Percentiles rank a stretch among this genome's conserved stretches.
Conservation (phyloP, 352 stramenopile species). For the Pythium dissotocum region DNA sequence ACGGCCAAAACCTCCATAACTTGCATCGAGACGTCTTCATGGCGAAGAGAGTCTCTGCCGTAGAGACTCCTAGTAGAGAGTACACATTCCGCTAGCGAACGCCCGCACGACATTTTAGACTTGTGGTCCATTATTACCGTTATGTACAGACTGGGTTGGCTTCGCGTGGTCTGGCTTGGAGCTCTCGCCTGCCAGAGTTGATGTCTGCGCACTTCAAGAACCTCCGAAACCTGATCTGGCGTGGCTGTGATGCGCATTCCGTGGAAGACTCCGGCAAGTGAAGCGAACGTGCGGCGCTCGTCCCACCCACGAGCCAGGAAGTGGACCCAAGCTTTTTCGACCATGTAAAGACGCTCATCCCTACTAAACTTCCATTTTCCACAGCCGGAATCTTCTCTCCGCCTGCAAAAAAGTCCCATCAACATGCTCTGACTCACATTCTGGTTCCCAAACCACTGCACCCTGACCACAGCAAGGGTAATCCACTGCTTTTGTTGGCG, state of each 20-base stretch:
- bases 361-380: not conserved
- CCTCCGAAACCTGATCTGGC: conserved; percentile 20
- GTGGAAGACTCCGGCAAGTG: conserved; percentile 5
- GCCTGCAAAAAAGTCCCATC: not conserved
- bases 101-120: too few species aligned
- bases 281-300: not conserved
- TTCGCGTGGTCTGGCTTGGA: too few species aligned
- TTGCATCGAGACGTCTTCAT: too few species aligned
- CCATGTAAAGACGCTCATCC: not conserved
- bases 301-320: not conserved
- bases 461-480: not conserved
- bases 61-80: too few species aligned
- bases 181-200: not conserved
- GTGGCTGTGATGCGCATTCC: conserved; percentile 1
- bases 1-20: too few species aligned
- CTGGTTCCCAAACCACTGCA: not conserved
- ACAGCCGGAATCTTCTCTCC: conserved; percentile 1
- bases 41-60: too few species aligned
- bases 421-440: conserved; percentile 3
- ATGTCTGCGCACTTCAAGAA: conserved; percentile 15
- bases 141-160: too few species aligned
- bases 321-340: not conserved
- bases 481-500: not conserved
- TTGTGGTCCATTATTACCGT: too few species aligned
- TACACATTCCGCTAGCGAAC: too few species aligned